Base-by-base conservation (phyloP, 208 protist species). In the Porcisia hertigi region DNA sequence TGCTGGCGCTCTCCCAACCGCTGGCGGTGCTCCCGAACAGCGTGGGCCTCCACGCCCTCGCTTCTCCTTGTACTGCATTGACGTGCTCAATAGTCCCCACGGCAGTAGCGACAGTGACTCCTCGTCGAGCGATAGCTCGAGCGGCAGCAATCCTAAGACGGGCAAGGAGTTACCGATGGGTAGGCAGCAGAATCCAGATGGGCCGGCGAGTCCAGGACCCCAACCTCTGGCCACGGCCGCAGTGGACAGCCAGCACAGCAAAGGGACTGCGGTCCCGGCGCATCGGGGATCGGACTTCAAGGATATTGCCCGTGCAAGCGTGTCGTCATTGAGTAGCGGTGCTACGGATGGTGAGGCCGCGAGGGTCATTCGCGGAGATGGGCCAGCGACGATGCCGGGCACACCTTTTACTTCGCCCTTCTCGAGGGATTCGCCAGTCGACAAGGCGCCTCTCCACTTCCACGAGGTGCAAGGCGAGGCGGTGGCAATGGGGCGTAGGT, bases 231-330 rank as follows among this genome's bases (percentile, higher is more conserved):
- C 30, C n/a, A 34, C 62, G 36, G 55, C 43, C 47, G 1, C 58
- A 41, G 39, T 6, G 25, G 18, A 76, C 67, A 39, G 69, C 45
- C 12, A 57, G 43, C 4, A 12, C 47, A 34, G 41, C 65, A 30
- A 52, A 4, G 47, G 65, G 41, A 23, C 45, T 12, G 75, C 58
- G 9, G 58, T 74, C 3, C 71, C 65, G 1, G 34, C 65, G 58
- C 83, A 79, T 20, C 80, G 85, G 65, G 77, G 84, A n/a, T 58
- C 85, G 3, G 75, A 74, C 62, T 84, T 85, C 66, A 81, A 79
- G n/a, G 62, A 3, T 43, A 41, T 18, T 16, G 25, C 66, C 43
- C 47, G 23, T 20, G 12, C 41, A 25, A 47, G n/a, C 39, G 36
- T 20, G 6, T 30, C 36, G 20, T 30, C 62, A 36, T n/a, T n/a